Base-by-base conservation (phyloP, 2,329 filamentous ascomycete genomes). In the Epichloe gansuensis region DNA sequence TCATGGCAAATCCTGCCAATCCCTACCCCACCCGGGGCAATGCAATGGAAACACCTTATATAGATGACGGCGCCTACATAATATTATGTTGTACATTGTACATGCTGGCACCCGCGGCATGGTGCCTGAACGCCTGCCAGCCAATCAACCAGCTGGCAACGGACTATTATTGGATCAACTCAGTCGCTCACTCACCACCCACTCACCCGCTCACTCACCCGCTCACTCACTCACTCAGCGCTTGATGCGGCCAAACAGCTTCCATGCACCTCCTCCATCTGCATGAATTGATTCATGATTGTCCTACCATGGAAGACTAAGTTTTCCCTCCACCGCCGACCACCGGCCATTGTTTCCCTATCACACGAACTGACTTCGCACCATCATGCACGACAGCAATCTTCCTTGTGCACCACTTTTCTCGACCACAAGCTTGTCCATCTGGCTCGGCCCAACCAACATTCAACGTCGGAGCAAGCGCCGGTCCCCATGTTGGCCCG, bases 401-500 rank as follows among this genome's bases (percentile, higher is more conserved):
- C 17, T n/a, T 34, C 9, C 13, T 42, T 45, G 39, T 45, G 41
- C 21, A 46, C 31, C 17, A 23, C 9, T 21, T 21, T 8, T 13
- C 6, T 31, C 31, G 17, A 25, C 28, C 42, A 21, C 21, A 44
- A 23, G n/a, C 17, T 17, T 34, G 44, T 35, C 15, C 44, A 17
- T 46, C 28, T 34, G 25, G n/a, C 44, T 44, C 13, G 17, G 17
- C 44, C 28, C 44, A 31, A n/a, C 28, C 44, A 31, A n/a, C 25
- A 46, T 17, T 34, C 44, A 23, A 34, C 37, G 39, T 52, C 9
- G 38, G 23, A 52, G 51, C 31, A 52, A 48, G 51, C 51, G 51
- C 51, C 51, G 44, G 39, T 28, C 9, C 41, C 21, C 38, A 2
- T 21, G 17, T 43, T 43, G 15, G 43, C 35, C 35, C 23, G 13